Evolutionary conservation across 2,329 filamentous ascomycete genomes (phyloP).

Genomic region (Cladophialophora carrionii): DNA sequence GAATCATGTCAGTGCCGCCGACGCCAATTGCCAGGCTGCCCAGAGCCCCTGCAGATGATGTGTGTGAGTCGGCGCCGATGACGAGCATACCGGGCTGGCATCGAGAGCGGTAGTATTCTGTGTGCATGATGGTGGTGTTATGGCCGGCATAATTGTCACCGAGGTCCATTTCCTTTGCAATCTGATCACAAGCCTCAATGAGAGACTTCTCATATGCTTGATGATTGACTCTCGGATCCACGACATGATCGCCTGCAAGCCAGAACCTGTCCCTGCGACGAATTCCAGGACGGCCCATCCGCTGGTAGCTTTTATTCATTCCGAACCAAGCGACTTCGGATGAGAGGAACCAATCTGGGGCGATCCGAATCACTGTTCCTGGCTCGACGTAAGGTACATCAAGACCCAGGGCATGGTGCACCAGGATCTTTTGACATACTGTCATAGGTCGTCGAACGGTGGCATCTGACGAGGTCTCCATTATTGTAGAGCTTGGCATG

Average conservation of each 20-base stretch:
- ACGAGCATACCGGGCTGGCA: conserved; percentile 52
- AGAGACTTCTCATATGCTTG: conserved; percentile 44
- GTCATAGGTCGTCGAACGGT: conserved; percentile 15
- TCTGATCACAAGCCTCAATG: conserved; percentile 45
- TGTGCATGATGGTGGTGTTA: conserved; percentile 51
- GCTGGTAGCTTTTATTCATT: conserved; percentile 25
- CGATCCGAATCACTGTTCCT: conserved; percentile 15
- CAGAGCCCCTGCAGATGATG: conserved; percentile 51
- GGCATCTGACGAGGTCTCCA: not conserved
- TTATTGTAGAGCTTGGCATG: not conserved
- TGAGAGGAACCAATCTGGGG: conserved; percentile 24
- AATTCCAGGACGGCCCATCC: conserved; percentile 40
- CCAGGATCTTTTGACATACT: conserved; percentile 22
- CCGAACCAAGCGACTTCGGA: conserved; percentile 25
- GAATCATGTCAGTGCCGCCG: conserved; percentile 52
- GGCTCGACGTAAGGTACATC: conserved; percentile 16
- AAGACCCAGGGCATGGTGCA: conserved; percentile 20
- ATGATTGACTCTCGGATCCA: conserved; percentile 51
- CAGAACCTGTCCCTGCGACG: conserved; percentile 57
- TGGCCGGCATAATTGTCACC: conserved; percentile 19
- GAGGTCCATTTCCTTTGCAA: conserved; percentile 46
- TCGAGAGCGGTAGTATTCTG: conserved; percentile 51
- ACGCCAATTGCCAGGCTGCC: conserved; percentile 51
- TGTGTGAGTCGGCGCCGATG: conserved; percentile 54
- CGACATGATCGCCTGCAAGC: conserved; percentile 55